Evolutionary conservation across 2,329 filamentous ascomycete species (phyloP), one percentile per base, ranked within the genome.

Genomic region (Magnaporthiopsis rhizophila): DNA sequence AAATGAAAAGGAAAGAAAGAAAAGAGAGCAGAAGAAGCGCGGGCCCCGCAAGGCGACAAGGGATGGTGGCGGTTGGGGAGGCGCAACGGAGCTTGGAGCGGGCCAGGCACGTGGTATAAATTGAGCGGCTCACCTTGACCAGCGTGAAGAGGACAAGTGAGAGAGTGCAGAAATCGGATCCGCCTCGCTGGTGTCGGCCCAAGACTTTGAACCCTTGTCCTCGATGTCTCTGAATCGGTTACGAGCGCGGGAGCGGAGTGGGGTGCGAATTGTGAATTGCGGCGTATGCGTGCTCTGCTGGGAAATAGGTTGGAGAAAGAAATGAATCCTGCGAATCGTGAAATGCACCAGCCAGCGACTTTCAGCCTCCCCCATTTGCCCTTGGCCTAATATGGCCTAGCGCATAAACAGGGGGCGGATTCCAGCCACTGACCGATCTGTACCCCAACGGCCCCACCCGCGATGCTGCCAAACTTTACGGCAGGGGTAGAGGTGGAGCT

Each of bases 71-170:
- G 57, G 57, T 24, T 58, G 57, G 57, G 57, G 57, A 58, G 56
- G 56, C 56, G 56, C n/a, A n/a, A 58, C 26, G 12, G 56, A 30
- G 57, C 57, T 28, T 12, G 57, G 26, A 58, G 26, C 26, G 26
- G 30, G 15, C 26, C 57, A 30, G 26, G 57, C 26, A 58, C 57
- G 57, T 32, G 13, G 45, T 53, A 63, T 58, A 64, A 56, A 64
- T 58, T 64, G 62, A 50, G 66, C 63, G 65, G 67, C 67, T 68
- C 65, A 68, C 67, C 65, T 68, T 64, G 63, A 63, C 62, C 28
- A 58, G 45, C 61, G 36, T 53, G 45, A 53, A 53, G 45, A 53
- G 21, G 21, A 24, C 45, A 53, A 53, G 45, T 53, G 45, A 24
- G 45, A 24, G 26, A 58, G 30, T 18, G 30, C 62, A 62, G 61